phyloP scores from a whole-genome alignment of 2,329 filamentous ascomycete species.

The Coniosporium tulheliwenetii region DNA sequence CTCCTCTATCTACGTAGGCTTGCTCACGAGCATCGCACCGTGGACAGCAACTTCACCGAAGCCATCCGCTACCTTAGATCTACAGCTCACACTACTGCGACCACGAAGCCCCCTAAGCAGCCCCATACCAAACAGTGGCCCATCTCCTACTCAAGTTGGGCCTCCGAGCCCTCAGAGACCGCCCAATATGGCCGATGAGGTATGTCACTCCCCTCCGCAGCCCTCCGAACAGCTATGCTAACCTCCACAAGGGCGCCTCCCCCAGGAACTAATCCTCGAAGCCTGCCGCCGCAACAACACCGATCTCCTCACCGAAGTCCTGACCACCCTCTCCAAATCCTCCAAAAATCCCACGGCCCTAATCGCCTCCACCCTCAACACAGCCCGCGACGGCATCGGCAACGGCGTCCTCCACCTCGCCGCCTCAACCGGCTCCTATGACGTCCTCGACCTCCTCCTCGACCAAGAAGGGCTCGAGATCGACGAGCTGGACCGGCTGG shows the following conservation, averaged over 20 bases:
- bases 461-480: constrained; percentile 77
- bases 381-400: constrained; percentile 69
- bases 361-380: constrained; percentile 68
- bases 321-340: constrained; percentile 35
- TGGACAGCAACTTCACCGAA: no score
- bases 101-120: no score
- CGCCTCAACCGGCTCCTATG: constrained; percentile 71
- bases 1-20: no score
- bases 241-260: constrained; percentile 54
- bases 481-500: constrained; percentile 55
- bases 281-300: constrained; percentile 88
- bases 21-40: no score
- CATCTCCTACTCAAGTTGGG: no score
- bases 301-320: constrained; percentile 62
- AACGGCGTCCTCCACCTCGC: constrained; percentile 84
- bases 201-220: constrained; percentile 1
- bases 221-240: no score
- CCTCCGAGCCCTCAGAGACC: no score
- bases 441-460: constrained; percentile 66
- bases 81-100: no score
- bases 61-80: no score
- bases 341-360: constrained; percentile 34
- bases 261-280: constrained; percentile 78
- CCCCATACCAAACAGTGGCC: no score
- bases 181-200: constrained; percentile 19